These are phyloP conservation scores for Coniella vitis DNA, from an alignment of 2,329 filamentous ascomycete species.

Conservation along the genomic window DNA sequence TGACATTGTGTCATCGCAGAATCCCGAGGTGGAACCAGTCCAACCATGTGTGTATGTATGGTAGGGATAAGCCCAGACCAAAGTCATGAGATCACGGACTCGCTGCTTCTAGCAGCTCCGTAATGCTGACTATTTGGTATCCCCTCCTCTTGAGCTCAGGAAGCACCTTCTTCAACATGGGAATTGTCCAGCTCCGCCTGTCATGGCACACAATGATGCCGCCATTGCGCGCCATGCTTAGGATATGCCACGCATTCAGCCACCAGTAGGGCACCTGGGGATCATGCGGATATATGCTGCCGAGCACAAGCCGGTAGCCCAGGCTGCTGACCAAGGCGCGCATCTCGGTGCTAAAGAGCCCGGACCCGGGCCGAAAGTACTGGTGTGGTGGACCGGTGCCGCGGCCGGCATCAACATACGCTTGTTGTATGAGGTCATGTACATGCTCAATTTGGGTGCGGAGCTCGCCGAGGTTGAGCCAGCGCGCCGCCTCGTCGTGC, in stretches of 20 bases:
- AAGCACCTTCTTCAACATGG: conserved; percentile 68
- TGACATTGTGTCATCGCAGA: too few species aligned
- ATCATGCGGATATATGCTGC: conserved; percentile 84
- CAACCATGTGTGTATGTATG: too few species aligned
- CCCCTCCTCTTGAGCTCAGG: conserved; percentile 63
- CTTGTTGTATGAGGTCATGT: conserved; percentile 49
- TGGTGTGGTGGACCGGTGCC: conserved; percentile 39
- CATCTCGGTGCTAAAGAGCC: conserved; percentile 72
- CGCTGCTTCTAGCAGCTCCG: conserved; percentile 49
- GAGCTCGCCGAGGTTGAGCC: conserved; percentile 53
- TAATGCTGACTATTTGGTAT: conserved; percentile 65
- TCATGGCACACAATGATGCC: conserved; percentile 85
- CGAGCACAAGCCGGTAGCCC: conserved; percentile 69
- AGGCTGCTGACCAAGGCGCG: conserved; percentile 50
- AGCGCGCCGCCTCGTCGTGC: conserved; percentile 71
- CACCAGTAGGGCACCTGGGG: conserved; percentile 67
- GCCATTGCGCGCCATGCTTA: conserved; percentile 72
- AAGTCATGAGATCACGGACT: not conserved
- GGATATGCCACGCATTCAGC: conserved; percentile 69
- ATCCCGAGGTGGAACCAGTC: too few species aligned
- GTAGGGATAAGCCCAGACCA: not conserved
- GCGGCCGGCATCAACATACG: conserved; percentile 43
- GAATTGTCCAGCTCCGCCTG: conserved; percentile 70
- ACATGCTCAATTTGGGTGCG: conserved; percentile 58
- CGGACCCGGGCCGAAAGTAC: conserved; percentile 79